A percentile compares a stretch with the other conserved stretches of the same genome.
phyloP scores from a whole-genome alignment of 164 flowering plant genomes.

The Warburgia ugandensis region DNA sequence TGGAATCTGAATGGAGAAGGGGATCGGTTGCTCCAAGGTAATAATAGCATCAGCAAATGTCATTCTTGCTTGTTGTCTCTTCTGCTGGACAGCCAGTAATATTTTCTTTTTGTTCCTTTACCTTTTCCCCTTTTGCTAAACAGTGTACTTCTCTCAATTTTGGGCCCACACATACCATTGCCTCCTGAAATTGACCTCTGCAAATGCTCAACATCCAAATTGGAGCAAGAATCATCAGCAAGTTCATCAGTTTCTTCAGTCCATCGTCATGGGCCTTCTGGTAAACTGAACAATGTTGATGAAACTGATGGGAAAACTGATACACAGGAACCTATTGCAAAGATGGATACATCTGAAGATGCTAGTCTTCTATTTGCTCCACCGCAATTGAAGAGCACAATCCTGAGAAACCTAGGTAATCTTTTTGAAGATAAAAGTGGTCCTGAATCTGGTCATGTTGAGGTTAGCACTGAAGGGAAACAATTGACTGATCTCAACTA shows the following conservation, averaged over 20 bases:
- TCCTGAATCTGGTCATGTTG: slow-evolving; percentile 22
- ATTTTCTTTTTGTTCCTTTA: background rate
- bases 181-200: slow-evolving; percentile 72
- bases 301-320: slow-evolving; percentile 46
- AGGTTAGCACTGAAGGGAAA: slow-evolving; percentile 27
- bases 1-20: slow-evolving; percentile 83
- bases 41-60: background rate
- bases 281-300: slow-evolving; percentile 33
- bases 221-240: slow-evolving; percentile 34
- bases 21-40: slow-evolving; percentile 90
- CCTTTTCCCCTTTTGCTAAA: background rate
- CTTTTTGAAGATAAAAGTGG: slow-evolving; percentile 19
- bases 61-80: slow-evolving; percentile 1
- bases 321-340: slow-evolving; percentile 27
- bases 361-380: slow-evolving; percentile 69
- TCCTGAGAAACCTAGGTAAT: slow-evolving; percentile 28
- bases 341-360: slow-evolving; percentile 54
- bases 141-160: slow-evolving; percentile 81
- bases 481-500: slow-evolving; percentile 11
- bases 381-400: slow-evolving; percentile 39
- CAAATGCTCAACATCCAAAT: slow-evolving; percentile 32
- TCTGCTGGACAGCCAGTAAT: background rate
- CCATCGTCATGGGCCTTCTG: slow-evolving; percentile 21
- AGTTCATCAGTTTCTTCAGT: slow-evolving; percentile 19
- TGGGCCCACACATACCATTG: slow-evolving; percentile 70